A percentile compares a stretch with the other conserved stretches of the same genome.
Evolutionary conservation across 1,284 basidiomycete species (phyloP).

Genomic region (Apiotrichum akiyoshidainum): DNA sequence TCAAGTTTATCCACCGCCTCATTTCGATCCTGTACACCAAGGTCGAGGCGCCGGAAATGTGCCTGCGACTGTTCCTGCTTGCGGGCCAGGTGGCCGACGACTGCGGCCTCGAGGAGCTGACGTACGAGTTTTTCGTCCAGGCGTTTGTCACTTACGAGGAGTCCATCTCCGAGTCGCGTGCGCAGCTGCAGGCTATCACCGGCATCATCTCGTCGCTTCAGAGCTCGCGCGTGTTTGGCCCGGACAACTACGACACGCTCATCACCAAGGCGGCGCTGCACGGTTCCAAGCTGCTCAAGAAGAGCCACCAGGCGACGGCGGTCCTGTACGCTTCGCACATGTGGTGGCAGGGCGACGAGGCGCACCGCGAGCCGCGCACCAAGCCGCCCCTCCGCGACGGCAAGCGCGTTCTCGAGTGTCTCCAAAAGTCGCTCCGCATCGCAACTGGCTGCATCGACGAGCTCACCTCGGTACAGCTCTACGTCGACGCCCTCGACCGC

Average conservation of each 20-base stretch:
- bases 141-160: slow-evolving; percentile 95
- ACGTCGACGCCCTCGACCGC: slow-evolving; percentile 85
- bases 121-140: slow-evolving; percentile 93
- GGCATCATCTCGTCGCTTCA: slow-evolving; percentile 85
- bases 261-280: slow-evolving; percentile 94
- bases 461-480: slow-evolving; percentile 87
- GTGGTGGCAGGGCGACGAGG: slow-evolving; percentile 82
- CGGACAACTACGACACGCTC: slow-evolving; percentile 90
- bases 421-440: slow-evolving; percentile 89
- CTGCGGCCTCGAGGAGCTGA: slow-evolving; percentile 86
- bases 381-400: slow-evolving; percentile 77
- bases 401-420: slow-evolving; percentile 88
- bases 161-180: slow-evolving; percentile 83
- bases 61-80: slow-evolving; percentile 87
- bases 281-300: slow-evolving; percentile 88
- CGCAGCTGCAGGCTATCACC: slow-evolving; percentile 88
- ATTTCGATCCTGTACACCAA: slow-evolving; percentile 84
- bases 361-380: slow-evolving; percentile 36
- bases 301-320: slow-evolving; percentile 90
- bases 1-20: slow-evolving; percentile 88
- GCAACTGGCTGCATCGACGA: slow-evolving; percentile 92
- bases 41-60: slow-evolving; percentile 84
- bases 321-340: slow-evolving; percentile 91
- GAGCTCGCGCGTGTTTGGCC: slow-evolving; percentile 75
- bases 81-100: slow-evolving; percentile 88